Percentiles rank a stretch among this genome's conserved stretches.
Conservation (phyloP, 805 yeast species). For the Starmerella roubikii region DNA sequence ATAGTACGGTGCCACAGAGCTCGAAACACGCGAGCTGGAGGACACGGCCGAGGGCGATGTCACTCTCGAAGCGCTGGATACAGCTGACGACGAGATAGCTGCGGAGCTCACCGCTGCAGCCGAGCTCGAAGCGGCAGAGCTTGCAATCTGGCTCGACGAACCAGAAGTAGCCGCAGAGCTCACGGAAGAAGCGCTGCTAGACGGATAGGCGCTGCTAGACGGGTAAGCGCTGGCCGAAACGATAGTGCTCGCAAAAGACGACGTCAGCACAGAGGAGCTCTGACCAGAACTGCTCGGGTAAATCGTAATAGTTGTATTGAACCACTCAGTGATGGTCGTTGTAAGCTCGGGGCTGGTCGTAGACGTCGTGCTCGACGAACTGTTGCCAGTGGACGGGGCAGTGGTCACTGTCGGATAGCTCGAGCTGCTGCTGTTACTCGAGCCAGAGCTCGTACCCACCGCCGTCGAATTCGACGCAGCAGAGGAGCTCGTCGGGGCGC, state of each 20-base stretch:
- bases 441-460: neutral
- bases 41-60: too few relatives aligned
- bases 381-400: neutral
- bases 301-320: conserved; percentile 13
- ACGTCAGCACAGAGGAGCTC: conserved; percentile 3
- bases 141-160: neutral
- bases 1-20: too few relatives aligned
- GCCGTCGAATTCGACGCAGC: conserved; percentile 1
- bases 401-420: conserved; percentile 5
- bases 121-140: conserved; percentile 4
- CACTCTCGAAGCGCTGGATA: neutral
- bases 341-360: conserved; percentile 9
- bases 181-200: neutral
- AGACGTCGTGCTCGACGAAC: neutral
- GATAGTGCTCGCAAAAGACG: conserved; percentile 3
- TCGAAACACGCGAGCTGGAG: too few relatives aligned
- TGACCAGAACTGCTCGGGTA: conserved; percentile 7
- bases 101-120: neutral
- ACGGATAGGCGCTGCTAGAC: neutral
- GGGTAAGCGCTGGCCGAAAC: conserved; percentile 1
- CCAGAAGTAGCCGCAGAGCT: neutral
- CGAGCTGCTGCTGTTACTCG: neutral
- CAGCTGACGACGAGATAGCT: neutral
- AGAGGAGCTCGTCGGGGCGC: neutral
- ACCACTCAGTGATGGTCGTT: conserved; percentile 15